Evolutionary conservation across 192 early-diverging fungal species (phyloP), one percentile per base, ranked within the genome.

Genomic region (Backusella sp.): DNA sequence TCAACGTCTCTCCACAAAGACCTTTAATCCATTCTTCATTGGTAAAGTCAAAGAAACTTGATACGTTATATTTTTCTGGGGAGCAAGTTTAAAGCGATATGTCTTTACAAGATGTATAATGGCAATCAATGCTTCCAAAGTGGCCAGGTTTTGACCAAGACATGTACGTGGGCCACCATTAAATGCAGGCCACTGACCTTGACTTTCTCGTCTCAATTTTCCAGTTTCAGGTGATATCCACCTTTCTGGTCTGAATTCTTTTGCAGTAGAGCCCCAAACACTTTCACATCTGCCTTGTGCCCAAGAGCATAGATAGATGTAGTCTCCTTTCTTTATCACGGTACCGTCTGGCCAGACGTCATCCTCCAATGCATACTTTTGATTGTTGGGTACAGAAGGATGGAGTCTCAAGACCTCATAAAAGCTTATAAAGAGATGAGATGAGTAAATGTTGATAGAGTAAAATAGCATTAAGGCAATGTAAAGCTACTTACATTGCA

Each of bases 91-190:
- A 70, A 86, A 86, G 1, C 68, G 44, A 77, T 83, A 86, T 7
- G 70, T 68, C 44, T 68, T 82, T 19, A 86, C 70, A 4, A 86
- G 32, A 1, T 77, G 28, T n/a, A 76, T 76, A 32, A 84, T 81
- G 70, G 83, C 52, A 7, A 84, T 80, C 8, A 86, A 56, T 0
- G 81, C 79, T 70, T 86, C 85, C 41, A 84, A 70, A 0, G 79
- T 86, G 15, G 85, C 85, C 14, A 86, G 70, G 28, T 82, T 77
- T 67, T 84, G 80, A 1, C 81, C 85, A 21, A 76, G 76, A 67
- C 86, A 87, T 21, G 81, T 77, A n/a, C 86, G 77, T 23, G 86
- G 86, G 21, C 86, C 86, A 12, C 76, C 86, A 35, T 87, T 82
- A 82, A 87, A 87, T 17, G 81, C 84, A 28, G 86, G 82, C 82